Conservation (phyloP, 768 basidiomycete species). For the Phanerochaete carnosa region DNA sequence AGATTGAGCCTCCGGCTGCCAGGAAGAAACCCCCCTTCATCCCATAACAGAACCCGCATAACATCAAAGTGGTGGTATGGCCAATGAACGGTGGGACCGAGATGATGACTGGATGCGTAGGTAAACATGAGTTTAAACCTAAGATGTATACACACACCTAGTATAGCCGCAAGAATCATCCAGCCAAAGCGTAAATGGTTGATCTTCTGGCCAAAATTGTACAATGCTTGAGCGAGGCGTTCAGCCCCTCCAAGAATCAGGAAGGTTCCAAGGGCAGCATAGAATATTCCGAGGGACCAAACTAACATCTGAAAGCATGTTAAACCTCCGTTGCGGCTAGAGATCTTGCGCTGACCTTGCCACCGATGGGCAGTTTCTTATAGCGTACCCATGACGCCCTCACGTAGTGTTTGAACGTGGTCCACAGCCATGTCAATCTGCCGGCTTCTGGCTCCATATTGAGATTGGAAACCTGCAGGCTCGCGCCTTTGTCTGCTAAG, state of each 20-base stretch:
- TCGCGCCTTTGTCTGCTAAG: neutral
- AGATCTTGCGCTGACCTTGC: constrained; percentile 42
- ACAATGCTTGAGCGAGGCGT: constrained; percentile 65
- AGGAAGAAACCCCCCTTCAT: constrained; percentile 68
- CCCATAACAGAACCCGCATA: constrained; percentile 85
- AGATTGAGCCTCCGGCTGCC: constrained; percentile 53
- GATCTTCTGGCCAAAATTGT: constrained; percentile 63
- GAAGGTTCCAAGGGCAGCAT: constrained; percentile 38
- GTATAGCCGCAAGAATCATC: constrained; percentile 46
- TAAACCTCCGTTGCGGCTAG: constrained; percentile 3
- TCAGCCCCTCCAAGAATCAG: constrained; percentile 56
- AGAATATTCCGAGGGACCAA: constrained; percentile 56
- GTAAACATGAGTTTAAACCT: no score
- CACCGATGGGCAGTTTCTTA: constrained; percentile 44
- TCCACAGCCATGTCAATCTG: constrained; percentile 4
- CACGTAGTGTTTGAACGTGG: constrained; percentile 32
- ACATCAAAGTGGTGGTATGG: constrained; percentile 58
- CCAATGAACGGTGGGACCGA: constrained; percentile 65
- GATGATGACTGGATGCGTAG: constrained; percentile 33
- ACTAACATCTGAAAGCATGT: constrained; percentile 46
- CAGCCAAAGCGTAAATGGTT: constrained; percentile 60
- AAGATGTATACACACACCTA: constrained; percentile 40
- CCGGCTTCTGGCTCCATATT: neutral
- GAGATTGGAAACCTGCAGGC: neutral
- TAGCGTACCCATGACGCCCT: constrained; percentile 39